Base-by-base conservation (phyloP, 148 eudicot genomes). In the Camellia japonica region DNA sequence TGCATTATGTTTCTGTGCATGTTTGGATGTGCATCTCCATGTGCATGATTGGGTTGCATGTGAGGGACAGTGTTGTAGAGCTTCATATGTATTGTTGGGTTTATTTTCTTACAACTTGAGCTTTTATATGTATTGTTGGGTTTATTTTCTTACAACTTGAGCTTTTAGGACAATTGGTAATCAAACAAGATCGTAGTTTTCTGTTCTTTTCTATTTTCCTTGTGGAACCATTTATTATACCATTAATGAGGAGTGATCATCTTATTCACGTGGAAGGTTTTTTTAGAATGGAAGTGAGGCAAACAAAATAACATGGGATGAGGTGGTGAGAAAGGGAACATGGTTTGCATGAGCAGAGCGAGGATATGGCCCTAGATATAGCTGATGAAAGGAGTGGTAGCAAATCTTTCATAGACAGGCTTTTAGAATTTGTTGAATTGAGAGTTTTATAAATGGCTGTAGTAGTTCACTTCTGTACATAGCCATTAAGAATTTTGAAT, bases 321-420 rank as follows among this genome's bases (percentile, higher is more conserved):
- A 59, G 38, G 23, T 49, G 41, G 38, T 18, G 6, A 66, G 47
- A 59, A 16, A n/a, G 66, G 38, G 38, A 23, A 58, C 38, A 43
- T 58, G 6, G 65, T 62, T 76, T 44, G 12, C 20, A 1, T 61
- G 67, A 62, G 6, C 20, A 46, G 56, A 19, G 38, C 19, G 58
- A 61, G 43, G 4, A 73, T 73, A 55, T 55, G 56, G 20, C 23
- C 52, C 68, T 76, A 20, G 38, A 76, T 76, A 44, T n/a, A 44
- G 68, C 5, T 46, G 69, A 63, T 16, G 55, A 13, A 43, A 75
- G 51, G 67, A 75, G 8, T 61, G n/a, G 55, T 75, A 75, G 42
- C 55, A 68, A 43, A 14, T 44, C 51, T 46, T 23, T 12, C 7
- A 0, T 7, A 47, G 18, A 20, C 54, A 18, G 42, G 78, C 52